A percentile compares a stretch with the other conserved stretches of the same genome.
Conservation (phyloP, 1,284 basidiomycete species). For the Sporisorium sorghi region DNA sequence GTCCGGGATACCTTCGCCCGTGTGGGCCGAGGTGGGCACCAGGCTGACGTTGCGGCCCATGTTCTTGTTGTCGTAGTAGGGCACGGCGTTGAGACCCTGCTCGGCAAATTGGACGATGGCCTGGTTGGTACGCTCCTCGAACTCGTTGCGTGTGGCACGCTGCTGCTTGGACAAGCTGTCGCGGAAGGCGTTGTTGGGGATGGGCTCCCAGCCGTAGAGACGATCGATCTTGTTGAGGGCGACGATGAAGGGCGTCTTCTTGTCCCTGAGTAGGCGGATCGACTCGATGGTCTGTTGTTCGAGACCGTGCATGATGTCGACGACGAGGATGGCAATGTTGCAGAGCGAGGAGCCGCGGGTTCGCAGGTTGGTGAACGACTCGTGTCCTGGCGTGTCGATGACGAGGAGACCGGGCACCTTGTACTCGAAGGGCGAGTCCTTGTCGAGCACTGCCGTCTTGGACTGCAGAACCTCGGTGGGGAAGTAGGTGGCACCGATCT, state of each 20-base stretch:
- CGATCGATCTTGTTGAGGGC: conserved; percentile 99
- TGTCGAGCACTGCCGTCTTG: conserved; percentile 92
- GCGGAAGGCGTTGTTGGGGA: conserved; percentile 89
- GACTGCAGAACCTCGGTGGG: conserved; percentile 93
- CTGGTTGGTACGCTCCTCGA: conserved; percentile 86
- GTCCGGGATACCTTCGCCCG: conserved; percentile 99
- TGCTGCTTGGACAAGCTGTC: conserved; percentile 90
- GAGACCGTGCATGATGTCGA: conserved; percentile 99
- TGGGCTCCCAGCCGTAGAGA: conserved; percentile 93
- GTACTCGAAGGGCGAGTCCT: conserved; percentile 86
- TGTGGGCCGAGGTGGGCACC: conserved; percentile 96
- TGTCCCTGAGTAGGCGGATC: conserved; percentile 87
- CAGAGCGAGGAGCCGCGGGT: conserved; percentile 96
- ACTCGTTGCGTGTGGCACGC: conserved; percentile 86
- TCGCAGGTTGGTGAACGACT: conserved; percentile 97
- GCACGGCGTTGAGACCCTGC: conserved; percentile 92
- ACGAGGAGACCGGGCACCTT: conserved; percentile 96
- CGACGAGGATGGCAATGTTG: conserved; percentile 98
- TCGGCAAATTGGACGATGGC: conserved; percentile 94
- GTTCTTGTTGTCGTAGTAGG: conserved; percentile 98
- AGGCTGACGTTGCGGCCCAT: conserved; percentile 93
- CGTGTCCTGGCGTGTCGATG: conserved; percentile 99
- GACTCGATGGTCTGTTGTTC: conserved; percentile 98
- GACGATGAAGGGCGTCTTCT: conserved; percentile 98
- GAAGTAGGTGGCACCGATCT: conserved; percentile 99